Conservation (phyloP, 2,329 filamentous ascomycete species). For the Pseudodiploospora longispora region DNA sequence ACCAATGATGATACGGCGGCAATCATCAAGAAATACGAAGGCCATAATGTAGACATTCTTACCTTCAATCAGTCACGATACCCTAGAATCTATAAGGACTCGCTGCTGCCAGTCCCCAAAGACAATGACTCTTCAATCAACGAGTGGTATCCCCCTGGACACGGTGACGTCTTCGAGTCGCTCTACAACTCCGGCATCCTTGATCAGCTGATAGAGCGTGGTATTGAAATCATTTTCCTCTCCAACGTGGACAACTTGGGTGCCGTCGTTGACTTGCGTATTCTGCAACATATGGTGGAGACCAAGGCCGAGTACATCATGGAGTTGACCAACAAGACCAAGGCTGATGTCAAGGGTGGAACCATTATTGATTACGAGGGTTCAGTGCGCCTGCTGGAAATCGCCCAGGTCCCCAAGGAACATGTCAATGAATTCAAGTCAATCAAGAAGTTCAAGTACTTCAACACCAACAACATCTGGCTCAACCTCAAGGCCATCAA, state of each 20-base stretch:
- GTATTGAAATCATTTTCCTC: slow-evolving; percentile 96
- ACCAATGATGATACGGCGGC: slow-evolving; percentile 95
- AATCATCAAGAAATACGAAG: slow-evolving; percentile 99
- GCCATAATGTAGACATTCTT: slow-evolving; percentile 98
- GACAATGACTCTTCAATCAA: slow-evolving; percentile 76
- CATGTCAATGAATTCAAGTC: slow-evolving; percentile 99
- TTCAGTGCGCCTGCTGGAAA: slow-evolving; percentile 91
- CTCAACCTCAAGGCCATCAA: slow-evolving; percentile 96
- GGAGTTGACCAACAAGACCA: slow-evolving; percentile 99
- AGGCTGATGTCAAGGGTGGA: slow-evolving; percentile 99
- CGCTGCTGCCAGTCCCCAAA: slow-evolving; percentile 91
- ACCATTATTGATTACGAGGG: slow-evolving; percentile 99
- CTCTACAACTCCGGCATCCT: slow-evolving; percentile 98
- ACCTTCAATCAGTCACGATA: slow-evolving; percentile 99
- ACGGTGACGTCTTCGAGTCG: slow-evolving; percentile 99
- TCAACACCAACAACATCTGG: slow-evolving; percentile 99
- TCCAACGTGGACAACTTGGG: slow-evolving; percentile 99
- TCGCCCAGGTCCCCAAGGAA: slow-evolving; percentile 98
- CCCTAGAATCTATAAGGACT: slow-evolving; percentile 97
- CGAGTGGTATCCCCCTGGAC: slow-evolving; percentile 98
- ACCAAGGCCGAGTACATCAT: slow-evolving; percentile 97
- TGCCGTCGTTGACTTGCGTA: slow-evolving; percentile 93
- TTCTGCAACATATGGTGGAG: slow-evolving; percentile 99
- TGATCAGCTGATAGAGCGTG: slow-evolving; percentile 89
- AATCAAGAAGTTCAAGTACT: slow-evolving; percentile 99